Conservation (phyloP, 2,329 filamentous ascomycete genomes). For the Sarocladiaceae sp. region DNA sequence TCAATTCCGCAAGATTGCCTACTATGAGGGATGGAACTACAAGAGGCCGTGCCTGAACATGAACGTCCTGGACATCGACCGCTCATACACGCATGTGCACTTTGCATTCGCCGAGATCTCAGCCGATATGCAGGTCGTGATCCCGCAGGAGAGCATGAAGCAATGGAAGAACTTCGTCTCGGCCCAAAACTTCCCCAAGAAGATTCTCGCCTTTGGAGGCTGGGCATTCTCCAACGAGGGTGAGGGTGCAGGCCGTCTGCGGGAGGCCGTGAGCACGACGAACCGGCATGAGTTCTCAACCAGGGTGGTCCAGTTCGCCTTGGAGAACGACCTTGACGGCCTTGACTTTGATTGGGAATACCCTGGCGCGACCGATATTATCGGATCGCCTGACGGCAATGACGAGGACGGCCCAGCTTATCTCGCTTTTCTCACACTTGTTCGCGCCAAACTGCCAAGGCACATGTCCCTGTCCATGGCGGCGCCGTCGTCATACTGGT, state of each 20-base stretch:
- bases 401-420: constrained; percentile 12
- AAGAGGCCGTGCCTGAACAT: constrained; percentile 13
- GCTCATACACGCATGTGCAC: constrained; percentile 1
- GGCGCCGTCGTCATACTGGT: constrained; percentile 27
- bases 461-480: constrained; percentile 20
- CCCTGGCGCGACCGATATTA: no score
- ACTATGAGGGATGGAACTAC: constrained; percentile 15
- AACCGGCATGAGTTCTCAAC: no score
- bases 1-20: constrained; percentile 12
- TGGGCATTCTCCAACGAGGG: constrained; percentile 5
- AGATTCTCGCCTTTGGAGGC: constrained; percentile 10
- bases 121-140: no score
- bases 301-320: constrained; percentile 19
- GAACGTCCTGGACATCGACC: constrained; percentile 3
- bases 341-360: no score
- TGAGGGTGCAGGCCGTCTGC: constrained; percentile 2
- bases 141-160: no score
- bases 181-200: no score
- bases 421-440: constrained; percentile 4
- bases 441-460: constrained; percentile 8
- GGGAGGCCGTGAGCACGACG: background rate
- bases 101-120: constrained; percentile 11
- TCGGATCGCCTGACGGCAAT: no score
- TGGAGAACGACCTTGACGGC: no score
- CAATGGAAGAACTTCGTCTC: no score